phyloP scores from a whole-genome alignment of 441 rosid species.

The Gossypium schwendimanii region DNA sequence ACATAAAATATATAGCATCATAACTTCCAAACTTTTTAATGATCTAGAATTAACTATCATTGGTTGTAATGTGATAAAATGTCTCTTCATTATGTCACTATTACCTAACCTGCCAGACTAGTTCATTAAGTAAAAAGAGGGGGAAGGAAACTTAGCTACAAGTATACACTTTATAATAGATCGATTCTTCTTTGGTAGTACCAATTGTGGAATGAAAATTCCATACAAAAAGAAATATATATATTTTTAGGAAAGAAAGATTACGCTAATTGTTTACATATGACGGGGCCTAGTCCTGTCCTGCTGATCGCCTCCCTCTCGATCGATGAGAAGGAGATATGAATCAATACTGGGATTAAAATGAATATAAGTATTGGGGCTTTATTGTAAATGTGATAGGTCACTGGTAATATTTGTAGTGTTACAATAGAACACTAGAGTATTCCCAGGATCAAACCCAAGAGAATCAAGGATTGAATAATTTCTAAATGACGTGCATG shows the following conservation, averaged over 20 bases:
- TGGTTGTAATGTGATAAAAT: not conserved
- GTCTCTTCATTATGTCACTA: not conserved
- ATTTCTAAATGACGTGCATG: no score
- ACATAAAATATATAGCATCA: not conserved
- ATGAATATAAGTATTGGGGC: no score
- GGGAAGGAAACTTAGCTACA: not conserved
- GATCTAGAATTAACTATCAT: not conserved
- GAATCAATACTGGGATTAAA: no score
- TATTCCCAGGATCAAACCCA: no score
- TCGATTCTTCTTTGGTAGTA: not conserved
- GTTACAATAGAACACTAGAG: no score
- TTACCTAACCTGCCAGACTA: not conserved
- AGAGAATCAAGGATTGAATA: no score
- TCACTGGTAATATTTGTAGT: no score
- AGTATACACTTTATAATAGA: no score
- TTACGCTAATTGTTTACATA: constrained; percentile 88
- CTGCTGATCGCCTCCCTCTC: constrained; percentile 3
- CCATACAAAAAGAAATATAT: not conserved
- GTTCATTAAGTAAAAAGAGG: not conserved
- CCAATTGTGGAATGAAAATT: not conserved
- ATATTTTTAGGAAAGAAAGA: not conserved
- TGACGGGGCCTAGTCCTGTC: constrained; percentile 90
- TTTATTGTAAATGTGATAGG: no score
- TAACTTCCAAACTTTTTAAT: not conserved
- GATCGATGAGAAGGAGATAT: no score